Evolutionary conservation across 176 grass and related monocot genomes (phyloP).

Genomic region (Carex littledalei): DNA sequence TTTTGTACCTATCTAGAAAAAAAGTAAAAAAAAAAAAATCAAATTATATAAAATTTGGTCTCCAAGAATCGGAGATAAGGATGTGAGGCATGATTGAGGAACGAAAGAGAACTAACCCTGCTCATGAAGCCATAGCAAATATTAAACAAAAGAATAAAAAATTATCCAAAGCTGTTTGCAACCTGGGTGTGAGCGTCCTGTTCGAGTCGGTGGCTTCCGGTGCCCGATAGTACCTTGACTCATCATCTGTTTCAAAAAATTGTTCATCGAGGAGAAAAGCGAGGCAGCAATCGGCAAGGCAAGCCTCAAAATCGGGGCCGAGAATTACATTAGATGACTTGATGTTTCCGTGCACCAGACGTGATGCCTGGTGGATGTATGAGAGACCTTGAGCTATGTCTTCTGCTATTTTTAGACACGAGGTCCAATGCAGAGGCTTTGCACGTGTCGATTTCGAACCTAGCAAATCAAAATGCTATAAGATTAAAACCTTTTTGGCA

Average conservation of each 20-base stretch:
- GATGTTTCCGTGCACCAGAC: constrained; percentile 87
- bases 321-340: constrained; percentile 81
- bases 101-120: neutral
- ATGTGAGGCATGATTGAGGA: too few species aligned
- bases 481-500: neutral
- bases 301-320: constrained; percentile 92
- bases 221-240: constrained; percentile 47
- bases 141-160: neutral
- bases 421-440: constrained; percentile 96
- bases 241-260: constrained; percentile 49
- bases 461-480: constrained; percentile 24
- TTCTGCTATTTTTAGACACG: constrained; percentile 97
- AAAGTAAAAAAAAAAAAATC: too few species aligned
- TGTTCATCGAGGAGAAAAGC: constrained; percentile 64
- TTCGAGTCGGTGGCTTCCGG: constrained; percentile 78
- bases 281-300: constrained; percentile 84
- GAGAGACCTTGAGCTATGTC: constrained; percentile 83
- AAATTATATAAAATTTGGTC: too few species aligned
- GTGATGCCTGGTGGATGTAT: constrained; percentile 91
- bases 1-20: too few species aligned
- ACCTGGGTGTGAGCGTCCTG: constrained; percentile 58
- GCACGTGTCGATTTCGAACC: constrained; percentile 72
- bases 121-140: neutral
- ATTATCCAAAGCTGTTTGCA: neutral
- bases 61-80: too few species aligned